Percentiles rank a stretch among this genome's conserved stretches.
Evolutionary conservation across 805 yeast species (phyloP).

Genomic region (Scheffersomyces amazonensis): DNA sequence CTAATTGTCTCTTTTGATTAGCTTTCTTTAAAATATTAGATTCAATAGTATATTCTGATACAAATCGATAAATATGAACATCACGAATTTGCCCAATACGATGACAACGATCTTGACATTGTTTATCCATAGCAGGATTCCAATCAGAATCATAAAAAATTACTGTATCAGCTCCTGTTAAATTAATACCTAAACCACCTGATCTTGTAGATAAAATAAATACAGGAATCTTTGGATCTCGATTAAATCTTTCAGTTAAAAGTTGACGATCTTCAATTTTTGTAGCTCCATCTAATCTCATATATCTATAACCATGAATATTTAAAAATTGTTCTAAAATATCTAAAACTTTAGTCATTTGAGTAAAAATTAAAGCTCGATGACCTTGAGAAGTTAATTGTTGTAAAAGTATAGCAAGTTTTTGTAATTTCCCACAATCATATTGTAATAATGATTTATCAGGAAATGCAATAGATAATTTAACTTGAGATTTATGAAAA

Average conservation of each 20-base stretch:
- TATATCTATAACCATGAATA: slow-evolving; percentile 88
- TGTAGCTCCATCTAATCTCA: slow-evolving; percentile 97
- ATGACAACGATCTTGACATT: slow-evolving; percentile 98
- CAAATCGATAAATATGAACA: slow-evolving; percentile 95
- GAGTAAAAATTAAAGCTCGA: slow-evolving; percentile 92
- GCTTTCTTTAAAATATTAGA: slow-evolving; percentile 92
- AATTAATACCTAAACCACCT: slow-evolving; percentile 96
- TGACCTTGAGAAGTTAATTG: slow-evolving; percentile 85
- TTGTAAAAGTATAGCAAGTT: slow-evolving; percentile 69
- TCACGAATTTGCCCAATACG: slow-evolving; percentile 98
- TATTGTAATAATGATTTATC: slow-evolving; percentile 88
- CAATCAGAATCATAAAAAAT: slow-evolving; percentile 97
- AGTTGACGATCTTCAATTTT: slow-evolving; percentile 95
- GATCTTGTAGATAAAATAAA: slow-evolving; percentile 93
- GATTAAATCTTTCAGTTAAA: slow-evolving; percentile 87
- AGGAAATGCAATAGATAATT: slow-evolving; percentile 90
- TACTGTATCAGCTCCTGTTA: slow-evolving; percentile 98
- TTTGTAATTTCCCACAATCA: slow-evolving; percentile 96
- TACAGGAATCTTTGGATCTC: slow-evolving; percentile 81
- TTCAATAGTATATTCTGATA: slow-evolving; percentile 94
- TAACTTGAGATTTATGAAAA: slow-evolving; percentile 81
- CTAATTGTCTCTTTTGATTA: slow-evolving; percentile 89
- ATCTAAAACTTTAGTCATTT: slow-evolving; percentile 96
- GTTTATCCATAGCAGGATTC: slow-evolving; percentile 99
- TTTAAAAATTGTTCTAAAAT: slow-evolving; percentile 89